Evolutionary conservation across 176 grass and related monocot species (phyloP), one percentile per base, ranked within the genome.

Genomic region (Oryza meyeriana): DNA sequence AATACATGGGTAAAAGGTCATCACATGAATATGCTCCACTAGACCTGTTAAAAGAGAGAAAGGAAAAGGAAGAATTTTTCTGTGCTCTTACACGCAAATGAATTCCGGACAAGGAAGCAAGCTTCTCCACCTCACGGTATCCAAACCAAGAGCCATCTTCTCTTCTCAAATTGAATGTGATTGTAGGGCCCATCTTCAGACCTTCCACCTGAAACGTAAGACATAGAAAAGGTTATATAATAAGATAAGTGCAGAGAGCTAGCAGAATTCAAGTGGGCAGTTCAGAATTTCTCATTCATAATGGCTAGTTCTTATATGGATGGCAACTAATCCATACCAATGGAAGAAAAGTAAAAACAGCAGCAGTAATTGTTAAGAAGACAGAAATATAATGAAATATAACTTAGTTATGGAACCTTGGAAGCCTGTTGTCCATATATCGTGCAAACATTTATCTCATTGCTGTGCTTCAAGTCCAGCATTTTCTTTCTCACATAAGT

Each of bases 141-240:
- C 95, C 95, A 85, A 91, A 81, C 92, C 92, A 94, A 38, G 90
- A 89, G 68, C 76, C 88, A 84, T 98, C 95, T 78, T 88, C 90
- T 93, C 95, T 98, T 94, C 88, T 94, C 86, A 98, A 94, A 86
- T 98, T 98, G 90, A 98, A 98, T 81, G 95, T 82, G 76, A 98
- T 89, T 16, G 86, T 98, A 72, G 95, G 92, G 74, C 95, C 93
- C 78, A 79, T 62, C 57, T 91, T 86, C 73, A 66, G n/a, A 92
- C 74, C 57, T 77, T 59, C 45, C 22, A 74, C 85, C 85, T 95
- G 76, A 47, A 88, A 77, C 44, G 66, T 67, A 65, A 71, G 52
- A 16, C 10, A 83, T 26, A 52, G 11, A 10, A 76, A 74, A 35
- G 20, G n/a, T n/a, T n/a, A n/a, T n/a, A n/a, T n/a, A 83, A 71